Evolutionary conservation across 345 rosid genomes (phyloP).

Genomic region (Hypericum perforatum): DNA sequence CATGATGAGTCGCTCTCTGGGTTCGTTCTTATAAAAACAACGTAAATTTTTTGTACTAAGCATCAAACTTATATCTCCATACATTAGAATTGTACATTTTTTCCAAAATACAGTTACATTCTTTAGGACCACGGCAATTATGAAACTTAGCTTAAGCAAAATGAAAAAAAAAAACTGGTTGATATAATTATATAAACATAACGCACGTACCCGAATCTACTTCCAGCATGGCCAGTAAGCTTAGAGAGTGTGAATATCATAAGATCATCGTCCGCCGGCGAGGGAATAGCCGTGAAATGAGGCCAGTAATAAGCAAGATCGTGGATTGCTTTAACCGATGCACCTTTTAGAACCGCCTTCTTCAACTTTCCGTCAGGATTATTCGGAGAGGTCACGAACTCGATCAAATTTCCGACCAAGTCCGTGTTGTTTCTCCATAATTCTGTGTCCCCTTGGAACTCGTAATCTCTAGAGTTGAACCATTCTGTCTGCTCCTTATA

Average conservation of each 20-base stretch:
- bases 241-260: conserved; percentile 16
- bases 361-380: conserved; percentile 19
- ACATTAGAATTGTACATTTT: too few relatives aligned
- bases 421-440: conserved; percentile 1
- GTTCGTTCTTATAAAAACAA: too few relatives aligned
- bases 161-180: neutral
- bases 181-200: neutral
- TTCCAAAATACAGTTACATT: too few relatives aligned
- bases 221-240: conserved; percentile 20
- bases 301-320: conserved; percentile 26
- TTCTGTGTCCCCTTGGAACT: conserved; percentile 9
- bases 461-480: conserved; percentile 12
- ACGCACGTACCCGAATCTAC: conserved; percentile 14
- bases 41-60: too few relatives aligned
- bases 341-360: conserved; percentile 13
- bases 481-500: conserved; percentile 14
- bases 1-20: too few relatives aligned
- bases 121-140: too few relatives aligned
- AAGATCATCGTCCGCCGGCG: conserved; percentile 13
- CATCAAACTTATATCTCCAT: too few relatives aligned
- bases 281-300: conserved; percentile 17
- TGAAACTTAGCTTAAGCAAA: neutral
- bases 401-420: neutral
- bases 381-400: conserved; percentile 16
- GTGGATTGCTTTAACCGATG: conserved; percentile 11